Conservation (phyloP, 1,284 basidiomycete species). For the Cerrena zonata region DNA sequence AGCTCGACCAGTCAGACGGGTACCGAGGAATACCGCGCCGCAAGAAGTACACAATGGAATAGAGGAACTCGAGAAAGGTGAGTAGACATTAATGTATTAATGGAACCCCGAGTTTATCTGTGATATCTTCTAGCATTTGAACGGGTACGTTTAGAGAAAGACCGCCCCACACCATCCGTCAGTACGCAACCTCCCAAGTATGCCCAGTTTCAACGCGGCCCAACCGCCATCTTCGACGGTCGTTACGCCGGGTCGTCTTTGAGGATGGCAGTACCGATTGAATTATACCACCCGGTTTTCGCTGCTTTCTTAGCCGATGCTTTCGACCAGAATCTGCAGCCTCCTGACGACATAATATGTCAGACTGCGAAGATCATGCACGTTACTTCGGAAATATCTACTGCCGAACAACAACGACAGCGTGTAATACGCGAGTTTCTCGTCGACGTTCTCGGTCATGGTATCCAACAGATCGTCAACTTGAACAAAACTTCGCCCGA, state of each 20-base stretch:
- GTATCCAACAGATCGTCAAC: not conserved
- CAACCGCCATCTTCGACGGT: not conserved
- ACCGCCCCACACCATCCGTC: no score
- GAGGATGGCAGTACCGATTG: not conserved
- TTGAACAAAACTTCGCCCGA: not conserved
- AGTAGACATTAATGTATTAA: no score
- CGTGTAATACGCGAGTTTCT: not conserved
- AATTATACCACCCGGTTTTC: conserved; percentile 1
- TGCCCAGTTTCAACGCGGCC: no score
- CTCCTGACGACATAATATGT: conserved; percentile 1
- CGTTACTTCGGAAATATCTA: not conserved
- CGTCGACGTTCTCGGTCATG: not conserved
- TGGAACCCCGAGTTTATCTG: no score
- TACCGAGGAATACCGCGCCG: no score
- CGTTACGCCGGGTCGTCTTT: not conserved
- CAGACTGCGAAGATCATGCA: not conserved
- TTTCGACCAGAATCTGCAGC: not conserved
- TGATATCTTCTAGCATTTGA: no score
- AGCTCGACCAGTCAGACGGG: no score
- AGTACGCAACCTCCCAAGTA: no score
- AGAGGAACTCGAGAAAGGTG: no score
- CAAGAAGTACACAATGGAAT: no score
- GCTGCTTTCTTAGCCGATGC: conserved; percentile 1
- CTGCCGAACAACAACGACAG: not conserved
- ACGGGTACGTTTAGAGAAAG: no score